Base-by-base conservation (phyloP, 108 stramenopile species). In the Fragilariopsis cylindrus region DNA sequence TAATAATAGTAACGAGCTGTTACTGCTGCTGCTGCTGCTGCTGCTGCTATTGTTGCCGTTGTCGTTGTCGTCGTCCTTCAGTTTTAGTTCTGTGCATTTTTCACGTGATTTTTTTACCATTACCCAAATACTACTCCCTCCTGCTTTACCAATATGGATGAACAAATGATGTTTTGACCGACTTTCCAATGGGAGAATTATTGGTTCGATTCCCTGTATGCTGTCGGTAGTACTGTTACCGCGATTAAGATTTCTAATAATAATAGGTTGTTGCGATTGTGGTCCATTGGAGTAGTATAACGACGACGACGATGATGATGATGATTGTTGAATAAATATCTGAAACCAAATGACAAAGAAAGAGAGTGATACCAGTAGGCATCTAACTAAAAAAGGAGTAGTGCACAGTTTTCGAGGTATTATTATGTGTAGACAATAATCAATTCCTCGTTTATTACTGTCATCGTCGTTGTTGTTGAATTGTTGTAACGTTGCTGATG, bases 91-190 rank as follows among this genome's bases (percentile, higher is more conserved):
- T 4, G 0, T 0, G 62, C 62, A 63, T 6, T 30, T 63, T 5
- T 63, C 62, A 39, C 5, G 5, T 6, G 62, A 18, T 63, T 63
- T 63, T 19, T 15, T 6, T 18, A 19, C 62, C 62, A 63, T 63
- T 42, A 7, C 18, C 11, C 40, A 39, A 63, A 63, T 63, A 13
- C 30, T 4, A 6, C 40, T 63, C 0, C 62, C 62, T 15, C 66
- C 66, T n/a, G 66, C 66, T 47, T 68, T 68, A n/a, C 66, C 66
- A n/a, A 68, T 49, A 48, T 68, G 66, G 30, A 68, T 49, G 48
- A 68, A 68, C 45, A 48, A 30, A 15, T 48, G 67, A 15, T 19
- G 5, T 16, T 50, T 6, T 21, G 67, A 56, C 16, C 55, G 55
- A 56, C 18, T 19, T 19, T 56, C 9, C 9, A 11, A 5, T n/a